Evolutionary conservation across 208 protist species (phyloP), one percentile per base, ranked within the genome.

Genomic region (Leishmania mexicana): DNA sequence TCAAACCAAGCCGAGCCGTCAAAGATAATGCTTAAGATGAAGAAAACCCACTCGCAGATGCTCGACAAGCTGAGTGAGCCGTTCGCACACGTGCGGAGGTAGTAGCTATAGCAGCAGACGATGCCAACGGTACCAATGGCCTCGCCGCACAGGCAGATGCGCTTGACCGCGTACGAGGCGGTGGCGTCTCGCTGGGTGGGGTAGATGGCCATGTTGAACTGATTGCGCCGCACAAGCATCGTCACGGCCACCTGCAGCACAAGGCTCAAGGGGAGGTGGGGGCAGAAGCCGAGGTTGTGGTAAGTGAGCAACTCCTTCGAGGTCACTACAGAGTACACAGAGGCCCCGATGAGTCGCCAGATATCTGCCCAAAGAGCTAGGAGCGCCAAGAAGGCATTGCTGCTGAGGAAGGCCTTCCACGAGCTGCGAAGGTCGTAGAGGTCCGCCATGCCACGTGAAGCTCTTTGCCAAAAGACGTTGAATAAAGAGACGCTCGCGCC

Each of bases 31-130:
- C 93, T 96, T 83, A 87, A 93, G 35, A 67, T 53, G 24, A 76
- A 90, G 47, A 96, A 94, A 4, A 64, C 31, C 89, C 93, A 96
- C 84, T 96, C 93, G 62, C 85, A 91, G 81, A 96, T 92, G 42
- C 85, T 95, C 1, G 93, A 85, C 31, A 93, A 74, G 70, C 90
- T 95, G 83, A 89, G 94, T 21, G 90, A 88, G 53, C 90, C 91
- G 67, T 87, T 73, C 21, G 88, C 90, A 76, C 93, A 95, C n/a
- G 91, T 96, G 21, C 58, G 38, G 58, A 79, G 78, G 79, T 95
- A 91, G 19, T 87, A 83, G 62, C 88, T 28, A 60, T 89, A 94
- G 78, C 92, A 93, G 79, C 85, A 73, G 31, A 92, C 81, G 51
- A 95, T 86, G 53, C 88, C 84, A 17, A 90, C 10, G 0, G 90